Evolutionary conservation across 306 rosid genomes (phyloP).

Genomic region (Alnus glutinosa): DNA sequence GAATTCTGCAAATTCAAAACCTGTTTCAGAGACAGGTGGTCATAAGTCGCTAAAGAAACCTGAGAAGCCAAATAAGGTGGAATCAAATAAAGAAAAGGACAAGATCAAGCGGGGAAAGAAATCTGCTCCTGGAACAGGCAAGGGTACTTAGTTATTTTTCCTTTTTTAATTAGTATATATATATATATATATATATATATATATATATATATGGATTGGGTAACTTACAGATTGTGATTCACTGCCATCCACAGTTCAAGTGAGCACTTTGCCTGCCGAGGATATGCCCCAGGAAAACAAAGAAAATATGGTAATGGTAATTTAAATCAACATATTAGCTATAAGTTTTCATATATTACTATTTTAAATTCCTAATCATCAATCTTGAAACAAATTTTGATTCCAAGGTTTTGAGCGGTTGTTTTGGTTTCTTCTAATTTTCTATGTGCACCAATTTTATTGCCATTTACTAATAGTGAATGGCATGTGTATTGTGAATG

Average conservation of each 20-base stretch:
- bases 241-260: constrained; percentile 35
- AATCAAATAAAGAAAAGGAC: constrained; percentile 42
- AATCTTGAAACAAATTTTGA: background rate
- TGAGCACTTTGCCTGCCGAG: constrained; percentile 39
- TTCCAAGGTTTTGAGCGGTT: background rate
- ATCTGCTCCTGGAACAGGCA: constrained; percentile 46
- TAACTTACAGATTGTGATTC: constrained; percentile 11
- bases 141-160: constrained; percentile 14
- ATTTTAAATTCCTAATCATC: background rate
- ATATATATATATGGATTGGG: constrained; percentile 4
- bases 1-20: constrained; percentile 42
- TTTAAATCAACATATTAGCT: background rate
- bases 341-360: background rate
- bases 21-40: constrained; percentile 38
- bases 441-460: no score
- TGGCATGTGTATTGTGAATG: no score
- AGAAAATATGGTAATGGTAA: constrained; percentile 61
- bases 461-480: no score
- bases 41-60: constrained; percentile 43
- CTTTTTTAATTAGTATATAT: background rate
- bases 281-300: constrained; percentile 47
- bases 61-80: constrained; percentile 53
- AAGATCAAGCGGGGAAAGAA: constrained; percentile 45
- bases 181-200: background rate
- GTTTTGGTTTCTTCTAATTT: no score